These are phyloP conservation scores for Chloranthus sessilifolius DNA, from an alignment of 164 flowering plant species.

Conservation along the genomic window DNA sequence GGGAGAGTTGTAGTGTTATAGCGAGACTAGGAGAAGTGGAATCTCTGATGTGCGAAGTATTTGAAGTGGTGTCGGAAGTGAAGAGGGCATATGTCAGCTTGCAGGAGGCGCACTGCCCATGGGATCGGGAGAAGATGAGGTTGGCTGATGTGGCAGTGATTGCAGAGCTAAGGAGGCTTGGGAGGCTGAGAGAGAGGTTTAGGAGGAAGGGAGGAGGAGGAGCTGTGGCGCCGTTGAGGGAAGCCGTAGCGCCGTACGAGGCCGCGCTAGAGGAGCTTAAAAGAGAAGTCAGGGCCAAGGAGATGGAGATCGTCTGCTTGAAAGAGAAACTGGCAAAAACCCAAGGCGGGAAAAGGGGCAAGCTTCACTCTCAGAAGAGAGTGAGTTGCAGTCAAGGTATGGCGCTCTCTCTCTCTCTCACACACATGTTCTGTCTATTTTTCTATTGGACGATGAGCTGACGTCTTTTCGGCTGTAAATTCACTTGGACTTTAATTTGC, in stretches of 20 bases:
- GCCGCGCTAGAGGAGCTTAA: conserved; percentile 86
- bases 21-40: conserved; percentile 24
- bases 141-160: conserved; percentile 81
- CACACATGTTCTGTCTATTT: too few relatives aligned
- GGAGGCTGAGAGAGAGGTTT: conserved; percentile 65
- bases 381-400: conserved; percentile 40
- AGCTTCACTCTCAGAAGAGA: conserved; percentile 37
- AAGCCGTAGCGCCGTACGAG: conserved; percentile 78
- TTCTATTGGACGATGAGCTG: too few relatives aligned
- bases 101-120: conserved; percentile 86
- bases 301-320: conserved; percentile 59
- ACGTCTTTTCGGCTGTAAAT: too few relatives aligned
- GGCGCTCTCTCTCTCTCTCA: conserved; percentile 15
- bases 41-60: conserved; percentile 44
- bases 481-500: too few relatives aligned
- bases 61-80: conserved; percentile 65
- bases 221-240: conserved; percentile 42
- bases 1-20: not conserved
- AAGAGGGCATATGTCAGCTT: conserved; percentile 68
- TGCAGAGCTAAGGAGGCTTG: conserved; percentile 66
- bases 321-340: conserved; percentile 53
- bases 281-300: conserved; percentile 70
- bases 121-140: conserved; percentile 84
- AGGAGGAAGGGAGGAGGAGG: conserved; percentile 39
- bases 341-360: conserved; percentile 37